Percentiles rank a stretch among this genome's conserved stretches.
These are phyloP conservation scores for Auricularia heimuer DNA, from an alignment of 768 basidiomycete genomes.

Conservation along the genomic window DNA sequence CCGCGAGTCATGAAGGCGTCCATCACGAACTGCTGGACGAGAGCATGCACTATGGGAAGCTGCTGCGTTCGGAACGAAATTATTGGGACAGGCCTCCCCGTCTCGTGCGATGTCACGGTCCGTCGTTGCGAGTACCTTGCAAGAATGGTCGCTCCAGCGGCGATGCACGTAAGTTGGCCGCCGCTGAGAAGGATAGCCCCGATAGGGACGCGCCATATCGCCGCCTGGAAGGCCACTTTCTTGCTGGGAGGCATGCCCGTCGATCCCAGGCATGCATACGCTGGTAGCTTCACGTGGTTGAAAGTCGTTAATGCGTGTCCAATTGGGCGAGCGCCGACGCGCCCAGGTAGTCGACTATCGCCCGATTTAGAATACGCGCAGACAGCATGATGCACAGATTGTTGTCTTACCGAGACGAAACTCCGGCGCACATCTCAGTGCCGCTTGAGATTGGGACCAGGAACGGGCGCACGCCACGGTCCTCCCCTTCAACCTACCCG, in stretches of 20 bases:
- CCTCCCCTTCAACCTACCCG: slow-evolving; percentile 30
- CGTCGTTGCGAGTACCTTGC: slow-evolving; percentile 52
- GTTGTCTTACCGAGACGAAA: slow-evolving; percentile 30
- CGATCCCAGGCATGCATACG: slow-evolving; percentile 33
- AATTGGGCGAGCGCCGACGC: slow-evolving; percentile 23
- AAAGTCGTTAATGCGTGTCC: slow-evolving; percentile 42
- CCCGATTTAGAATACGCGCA: slow-evolving; percentile 13
- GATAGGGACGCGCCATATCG: slow-evolving; percentile 43
- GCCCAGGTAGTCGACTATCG: slow-evolving; percentile 13
- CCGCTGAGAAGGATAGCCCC: slow-evolving; percentile 43
- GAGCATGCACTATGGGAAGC: slow-evolving; percentile 44
- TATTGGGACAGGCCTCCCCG: slow-evolving; percentile 36
- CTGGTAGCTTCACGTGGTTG: slow-evolving; percentile 41
- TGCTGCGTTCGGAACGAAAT: slow-evolving; percentile 58
- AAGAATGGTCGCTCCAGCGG: slow-evolving; percentile 43
- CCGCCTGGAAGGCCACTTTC: slow-evolving; percentile 44
- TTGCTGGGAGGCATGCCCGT: slow-evolving; percentile 28
- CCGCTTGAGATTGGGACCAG: slow-evolving; percentile 46
- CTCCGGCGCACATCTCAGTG: slow-evolving; percentile 42
- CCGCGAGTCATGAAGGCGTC: slow-evolving; percentile 34
- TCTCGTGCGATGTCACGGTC: slow-evolving; percentile 34
- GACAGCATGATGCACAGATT: not conserved
- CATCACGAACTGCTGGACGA: slow-evolving; percentile 43
- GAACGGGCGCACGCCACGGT: slow-evolving; percentile 46
- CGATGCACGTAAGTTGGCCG: slow-evolving; percentile 41